Base-by-base conservation (phyloP, 495 filamentous ascomycete genomes). In the Pyrenula aspistea region DNA sequence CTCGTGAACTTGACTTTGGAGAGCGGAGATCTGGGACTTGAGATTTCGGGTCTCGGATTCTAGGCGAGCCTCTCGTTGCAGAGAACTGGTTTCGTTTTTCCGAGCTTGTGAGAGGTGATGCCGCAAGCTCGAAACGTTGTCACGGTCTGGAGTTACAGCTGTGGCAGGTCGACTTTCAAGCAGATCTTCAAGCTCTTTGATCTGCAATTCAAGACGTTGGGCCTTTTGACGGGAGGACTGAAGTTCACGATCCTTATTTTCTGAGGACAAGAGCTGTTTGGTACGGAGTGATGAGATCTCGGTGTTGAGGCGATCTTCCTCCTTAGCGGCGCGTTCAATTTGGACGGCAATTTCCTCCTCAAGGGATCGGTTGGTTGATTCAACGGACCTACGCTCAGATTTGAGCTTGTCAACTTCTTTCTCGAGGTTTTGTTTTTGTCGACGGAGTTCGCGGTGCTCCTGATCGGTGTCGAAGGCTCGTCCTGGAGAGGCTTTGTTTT, bases 11-110 rank as follows among this genome's bases (percentile, higher is more conserved):
- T 82, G 74, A 23, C 68, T 69, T 60, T 87, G 82, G 2, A 88
- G 71, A 31, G 76, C 68, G 23, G 68, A 67, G 31, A 86, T 73
- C 22, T 78, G 77, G 22, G 71, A 73, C 59, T 82, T 79, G 56
- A 80, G 75, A 23, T 69, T 71, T 49, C 79, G 79, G 12, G 77
- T 67, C 10, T 68, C 74, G 22, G 68, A 69, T 57, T 83, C 85
- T 47, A 83, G 80, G 12, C 78, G 65, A 19, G 76, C 72, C 60
- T 89, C 86, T 10, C 82, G 81, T 63, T 85, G 77, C 10, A 84
- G 67, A 58, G 81, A 70, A 24, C 80, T 76, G 50, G 76, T 76
- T 57, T 88, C 84, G 25, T 83, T 83, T 57, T 79, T 79, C 11
- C 83, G 77, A 25, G 82, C 79, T 54, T 80, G 77, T 0, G 83